A percentile compares a stretch with the other conserved stretches of the same genome.
phyloP scores from a whole-genome alignment of 2,329 filamentous ascomycete genomes.

The Aspergillus brasiliensis region DNA sequence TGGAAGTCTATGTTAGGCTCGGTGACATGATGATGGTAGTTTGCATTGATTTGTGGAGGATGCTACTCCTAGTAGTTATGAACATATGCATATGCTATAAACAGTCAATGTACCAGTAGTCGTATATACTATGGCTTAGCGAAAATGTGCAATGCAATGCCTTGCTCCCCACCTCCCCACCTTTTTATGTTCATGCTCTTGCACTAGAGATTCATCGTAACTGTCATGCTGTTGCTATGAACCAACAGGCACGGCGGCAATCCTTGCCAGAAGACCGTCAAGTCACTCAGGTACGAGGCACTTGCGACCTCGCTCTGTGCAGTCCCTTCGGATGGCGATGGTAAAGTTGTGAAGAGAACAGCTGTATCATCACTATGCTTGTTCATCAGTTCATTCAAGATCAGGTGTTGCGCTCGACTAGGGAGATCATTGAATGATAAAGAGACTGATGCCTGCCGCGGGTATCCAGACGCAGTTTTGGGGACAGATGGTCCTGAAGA shows the following conservation, averaged over 20 bases:
- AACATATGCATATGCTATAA: neutral
- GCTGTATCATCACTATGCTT: conserved; percentile 69
- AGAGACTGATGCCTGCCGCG: conserved; percentile 64
- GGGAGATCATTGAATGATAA: conserved; percentile 86
- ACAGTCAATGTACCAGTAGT: neutral
- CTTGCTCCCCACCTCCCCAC: too few relatives aligned
- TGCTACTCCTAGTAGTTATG: neutral
- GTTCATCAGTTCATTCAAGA: conserved; percentile 80
- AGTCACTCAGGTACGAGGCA: conserved; percentile 72
- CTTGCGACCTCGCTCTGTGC: conserved; percentile 69
- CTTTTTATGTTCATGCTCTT: conserved; percentile 8
- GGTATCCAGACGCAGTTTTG: conserved; percentile 49
- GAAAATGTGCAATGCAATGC: neutral
- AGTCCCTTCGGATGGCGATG: conserved; percentile 77
- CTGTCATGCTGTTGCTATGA: conserved; percentile 86
- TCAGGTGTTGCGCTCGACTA: conserved; percentile 79
- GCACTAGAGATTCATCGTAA: conserved; percentile 56
- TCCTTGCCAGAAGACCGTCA: conserved; percentile 76
- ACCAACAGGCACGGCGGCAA: conserved; percentile 77
- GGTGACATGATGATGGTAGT: neutral
- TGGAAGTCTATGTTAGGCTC: too few relatives aligned
- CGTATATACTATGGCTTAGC: neutral
- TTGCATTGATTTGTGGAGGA: too few relatives aligned
- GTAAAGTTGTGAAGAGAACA: conserved; percentile 80
- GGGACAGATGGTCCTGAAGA: conserved; percentile 23